These are phyloP conservation scores for Auricularia heimuer DNA, from an alignment of 768 basidiomycete species.

Conservation along the genomic window DNA sequence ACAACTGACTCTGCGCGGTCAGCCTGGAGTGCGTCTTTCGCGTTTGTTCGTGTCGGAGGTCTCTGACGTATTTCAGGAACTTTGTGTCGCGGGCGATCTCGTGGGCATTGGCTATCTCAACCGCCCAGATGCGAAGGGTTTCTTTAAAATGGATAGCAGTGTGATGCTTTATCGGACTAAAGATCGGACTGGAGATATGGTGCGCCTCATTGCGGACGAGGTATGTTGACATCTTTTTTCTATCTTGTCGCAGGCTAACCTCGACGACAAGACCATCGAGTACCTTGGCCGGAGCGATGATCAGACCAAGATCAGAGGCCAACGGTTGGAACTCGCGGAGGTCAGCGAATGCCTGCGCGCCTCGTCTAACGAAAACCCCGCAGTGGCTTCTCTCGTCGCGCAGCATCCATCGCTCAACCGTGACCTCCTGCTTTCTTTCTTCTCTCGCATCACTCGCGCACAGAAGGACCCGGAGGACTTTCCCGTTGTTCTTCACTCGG, in stretches of 20 bases:
- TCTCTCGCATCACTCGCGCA: conserved; percentile 28
- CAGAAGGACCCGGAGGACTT: conserved; percentile 16
- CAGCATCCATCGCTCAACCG: conserved; percentile 33
- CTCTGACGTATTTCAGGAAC: conserved; percentile 18
- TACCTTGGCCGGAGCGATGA: conserved; percentile 43
- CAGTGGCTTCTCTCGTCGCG: conserved; percentile 33
- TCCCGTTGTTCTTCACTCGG: conserved; percentile 26
- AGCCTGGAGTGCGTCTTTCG: not conserved
- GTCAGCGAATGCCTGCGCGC: conserved; percentile 35
- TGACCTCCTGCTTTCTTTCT: conserved; percentile 38
- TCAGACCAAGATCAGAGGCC: conserved; percentile 43
- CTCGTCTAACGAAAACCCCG: conserved; percentile 20
- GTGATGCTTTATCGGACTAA: conserved; percentile 30
- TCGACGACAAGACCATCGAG: conserved; percentile 25
- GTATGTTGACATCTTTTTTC: not conserved
- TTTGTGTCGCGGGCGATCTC: conserved; percentile 38
- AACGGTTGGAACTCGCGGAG: conserved; percentile 45
- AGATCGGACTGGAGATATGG: conserved; percentile 34
- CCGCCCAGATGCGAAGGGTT: conserved; percentile 33
- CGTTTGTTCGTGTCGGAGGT: not conserved
- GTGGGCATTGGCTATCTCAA: conserved; percentile 43
- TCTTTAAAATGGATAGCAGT: conserved; percentile 34
- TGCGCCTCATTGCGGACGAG: conserved; percentile 39
- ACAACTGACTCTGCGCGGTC: not conserved
- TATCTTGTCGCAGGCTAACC: too few species aligned